A percentile compares a stretch with the other conserved stretches of the same genome.
phyloP scores from a whole-genome alignment of 148 eudicot genomes.

The Vaccinium myrtillus region DNA sequence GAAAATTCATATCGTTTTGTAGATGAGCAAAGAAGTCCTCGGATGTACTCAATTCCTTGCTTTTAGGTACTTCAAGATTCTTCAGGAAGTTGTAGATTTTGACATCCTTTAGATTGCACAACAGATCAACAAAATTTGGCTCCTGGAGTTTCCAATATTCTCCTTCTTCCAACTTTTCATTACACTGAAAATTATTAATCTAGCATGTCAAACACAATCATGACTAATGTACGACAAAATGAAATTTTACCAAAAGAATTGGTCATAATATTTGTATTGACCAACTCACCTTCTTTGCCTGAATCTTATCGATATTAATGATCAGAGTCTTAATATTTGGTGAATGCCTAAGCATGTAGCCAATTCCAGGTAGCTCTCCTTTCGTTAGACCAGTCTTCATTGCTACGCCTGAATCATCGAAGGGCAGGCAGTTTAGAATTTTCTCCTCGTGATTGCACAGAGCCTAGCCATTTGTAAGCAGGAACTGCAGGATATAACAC shows the following conservation, averaged over 20 bases:
- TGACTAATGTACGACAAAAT: background rate
- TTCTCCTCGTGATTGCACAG: background rate
- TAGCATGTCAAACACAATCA: background rate
- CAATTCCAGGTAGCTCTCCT: constrained; percentile 16
- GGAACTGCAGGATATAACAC: no score
- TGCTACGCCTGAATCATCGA: background rate
- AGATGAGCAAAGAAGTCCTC: background rate
- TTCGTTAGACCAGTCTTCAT: constrained; percentile 9
- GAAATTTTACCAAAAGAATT: background rate
- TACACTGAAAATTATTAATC: background rate
- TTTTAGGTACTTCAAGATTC: background rate
- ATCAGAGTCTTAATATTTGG: constrained; percentile 17
- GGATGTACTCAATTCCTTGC: background rate
- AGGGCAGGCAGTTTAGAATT: background rate
- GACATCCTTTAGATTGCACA: constrained; percentile 8
- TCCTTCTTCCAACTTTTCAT: background rate
- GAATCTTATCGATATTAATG: background rate
- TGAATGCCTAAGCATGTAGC: constrained; percentile 11
- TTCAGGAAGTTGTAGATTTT: background rate
- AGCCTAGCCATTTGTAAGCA: background rate
- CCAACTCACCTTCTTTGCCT: background rate
- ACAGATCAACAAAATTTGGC: background rate
- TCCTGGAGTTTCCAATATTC: constrained; percentile 2
- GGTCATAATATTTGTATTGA: background rate
- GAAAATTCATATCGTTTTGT: background rate